Conservation (phyloP, 1,284 basidiomycete genomes). For the Grifola frondosa region DNA sequence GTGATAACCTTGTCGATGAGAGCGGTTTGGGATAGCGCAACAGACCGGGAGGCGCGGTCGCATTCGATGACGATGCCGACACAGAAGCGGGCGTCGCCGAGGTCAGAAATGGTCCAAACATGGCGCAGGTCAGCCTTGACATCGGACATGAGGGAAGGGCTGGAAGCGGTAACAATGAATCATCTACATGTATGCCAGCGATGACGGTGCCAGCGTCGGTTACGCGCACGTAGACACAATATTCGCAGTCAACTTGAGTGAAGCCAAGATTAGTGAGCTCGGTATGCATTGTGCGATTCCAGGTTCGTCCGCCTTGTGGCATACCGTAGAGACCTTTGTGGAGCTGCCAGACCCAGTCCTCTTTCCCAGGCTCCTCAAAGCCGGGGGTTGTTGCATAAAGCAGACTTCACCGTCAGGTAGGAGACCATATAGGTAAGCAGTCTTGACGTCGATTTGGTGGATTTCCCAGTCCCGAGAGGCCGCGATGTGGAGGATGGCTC, state of each 20-base stretch:
- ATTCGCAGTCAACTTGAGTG: slow-evolving; percentile 2
- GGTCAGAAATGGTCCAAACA: slow-evolving; percentile 13
- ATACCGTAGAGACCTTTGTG: slow-evolving; percentile 19
- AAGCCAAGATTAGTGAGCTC: slow-evolving; percentile 8
- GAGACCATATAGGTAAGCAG: slow-evolving; percentile 43
- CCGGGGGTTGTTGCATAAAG: slow-evolving; percentile 40
- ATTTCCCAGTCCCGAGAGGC: slow-evolving; percentile 8
- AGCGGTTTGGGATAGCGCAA: slow-evolving; percentile 35
- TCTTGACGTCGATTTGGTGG: slow-evolving; percentile 43
- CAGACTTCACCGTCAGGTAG: slow-evolving; percentile 33
- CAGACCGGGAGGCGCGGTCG: slow-evolving; percentile 17
- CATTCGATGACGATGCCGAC: slow-evolving; percentile 24
- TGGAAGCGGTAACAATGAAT: slow-evolving; percentile 27
- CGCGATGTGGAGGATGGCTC: slow-evolving; percentile 6
- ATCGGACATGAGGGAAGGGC: slow-evolving; percentile 16
- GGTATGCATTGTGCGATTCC: slow-evolving; percentile 16
- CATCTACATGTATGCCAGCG: slow-evolving; percentile 15
- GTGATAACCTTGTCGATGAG: slow-evolving; percentile 36
- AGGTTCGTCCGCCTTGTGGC: slow-evolving; percentile 18
- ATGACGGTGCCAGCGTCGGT: slow-evolving; percentile 5
- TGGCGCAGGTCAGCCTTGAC: slow-evolving; percentile 31
- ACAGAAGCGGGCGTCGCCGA: slow-evolving; percentile 20
- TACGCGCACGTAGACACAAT: slow-evolving; percentile 3
- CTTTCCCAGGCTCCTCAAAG: slow-evolving; percentile 28
- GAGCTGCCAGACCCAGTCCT: slow-evolving; percentile 17